Evolutionary conservation across 1,139 yeast genomes (phyloP).

Genomic region (Sugiyamaella novakii): DNA sequence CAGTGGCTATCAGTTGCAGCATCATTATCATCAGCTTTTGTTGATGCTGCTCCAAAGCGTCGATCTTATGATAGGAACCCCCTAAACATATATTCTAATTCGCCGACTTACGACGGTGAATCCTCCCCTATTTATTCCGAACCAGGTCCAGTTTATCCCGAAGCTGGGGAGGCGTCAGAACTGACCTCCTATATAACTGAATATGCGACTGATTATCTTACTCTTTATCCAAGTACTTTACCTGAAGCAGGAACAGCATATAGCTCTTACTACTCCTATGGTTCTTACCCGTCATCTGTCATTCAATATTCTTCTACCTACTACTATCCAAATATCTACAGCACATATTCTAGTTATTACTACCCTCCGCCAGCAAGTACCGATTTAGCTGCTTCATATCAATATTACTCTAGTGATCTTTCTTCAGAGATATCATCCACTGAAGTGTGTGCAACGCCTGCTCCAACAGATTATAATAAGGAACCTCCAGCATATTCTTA

Average conservation of each 20-base stretch:
- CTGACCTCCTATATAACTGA: slow-evolving; percentile 1
- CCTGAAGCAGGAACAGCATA: not conserved
- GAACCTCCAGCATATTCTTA: too few relatives aligned
- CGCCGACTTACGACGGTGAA: slow-evolving; percentile 1
- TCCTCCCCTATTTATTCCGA: not conserved
- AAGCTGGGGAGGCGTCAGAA: not conserved
- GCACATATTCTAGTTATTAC: too few relatives aligned
- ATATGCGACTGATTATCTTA: slow-evolving; percentile 7
- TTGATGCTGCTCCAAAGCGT: slow-evolving; percentile 11
- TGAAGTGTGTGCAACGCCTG: too few relatives aligned
- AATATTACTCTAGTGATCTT: too few relatives aligned
- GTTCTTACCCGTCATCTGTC: too few relatives aligned
- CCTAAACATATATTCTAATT: slow-evolving; percentile 1
- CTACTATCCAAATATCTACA: too few relatives aligned
- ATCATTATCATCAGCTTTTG: slow-evolving; percentile 1
- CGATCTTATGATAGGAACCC: not conserved
- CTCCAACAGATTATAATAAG: too few relatives aligned
- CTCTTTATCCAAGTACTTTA: slow-evolving; percentile 10
- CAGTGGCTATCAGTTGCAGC: slow-evolving; percentile 6
- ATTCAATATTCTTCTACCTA: too few relatives aligned
- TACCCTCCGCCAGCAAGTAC: too few relatives aligned
- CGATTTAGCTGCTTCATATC: too few relatives aligned
- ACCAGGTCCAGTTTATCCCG: slow-evolving; percentile 10
- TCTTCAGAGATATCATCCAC: too few relatives aligned
- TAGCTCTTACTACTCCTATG: slow-evolving; percentile 1